phyloP scores from a whole-genome alignment of 345 rosid species.

The Citrus hindsii region DNA sequence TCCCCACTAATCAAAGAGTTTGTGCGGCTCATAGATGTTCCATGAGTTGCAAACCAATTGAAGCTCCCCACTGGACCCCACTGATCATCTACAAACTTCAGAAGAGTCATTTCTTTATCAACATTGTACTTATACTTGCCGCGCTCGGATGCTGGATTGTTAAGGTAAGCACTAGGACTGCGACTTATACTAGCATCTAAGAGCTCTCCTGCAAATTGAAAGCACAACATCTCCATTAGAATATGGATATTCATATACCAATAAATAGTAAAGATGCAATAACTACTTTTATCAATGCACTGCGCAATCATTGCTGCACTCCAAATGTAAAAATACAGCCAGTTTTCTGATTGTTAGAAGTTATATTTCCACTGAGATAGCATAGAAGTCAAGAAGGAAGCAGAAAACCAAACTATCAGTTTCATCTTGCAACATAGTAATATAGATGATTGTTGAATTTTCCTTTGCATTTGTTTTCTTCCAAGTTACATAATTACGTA shows the following conservation, averaged over 20 bases:
- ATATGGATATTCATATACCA: background rate
- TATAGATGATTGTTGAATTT: background rate
- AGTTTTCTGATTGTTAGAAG: background rate
- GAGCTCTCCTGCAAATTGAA: conserved; percentile 63
- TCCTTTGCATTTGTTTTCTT: background rate
- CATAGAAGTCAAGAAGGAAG: background rate
- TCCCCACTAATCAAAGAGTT: conserved; percentile 97
- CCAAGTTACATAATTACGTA: background rate
- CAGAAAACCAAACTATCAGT: background rate
- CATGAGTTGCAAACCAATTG: conserved; percentile 99
- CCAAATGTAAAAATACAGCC: background rate
- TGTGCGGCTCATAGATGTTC: conserved; percentile 97
- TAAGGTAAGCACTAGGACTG: conserved; percentile 97
- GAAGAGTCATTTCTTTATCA: conserved; percentile 94
- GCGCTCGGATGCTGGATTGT: conserved; percentile 76
- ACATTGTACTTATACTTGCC: conserved; percentile 72
- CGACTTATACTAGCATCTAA: conserved; percentile 92
- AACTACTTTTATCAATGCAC: background rate
- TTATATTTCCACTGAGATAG: background rate
- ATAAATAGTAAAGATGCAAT: background rate
- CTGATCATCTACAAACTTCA: conserved; percentile 86
- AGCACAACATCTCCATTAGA: conserved; percentile 12
- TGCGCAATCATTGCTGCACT: background rate
- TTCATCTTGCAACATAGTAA: background rate
- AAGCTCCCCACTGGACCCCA: conserved; percentile 98